phyloP scores from a whole-genome alignment of 495 filamentous ascomycete genomes.

The Thermochaetoides thermophila region DNA sequence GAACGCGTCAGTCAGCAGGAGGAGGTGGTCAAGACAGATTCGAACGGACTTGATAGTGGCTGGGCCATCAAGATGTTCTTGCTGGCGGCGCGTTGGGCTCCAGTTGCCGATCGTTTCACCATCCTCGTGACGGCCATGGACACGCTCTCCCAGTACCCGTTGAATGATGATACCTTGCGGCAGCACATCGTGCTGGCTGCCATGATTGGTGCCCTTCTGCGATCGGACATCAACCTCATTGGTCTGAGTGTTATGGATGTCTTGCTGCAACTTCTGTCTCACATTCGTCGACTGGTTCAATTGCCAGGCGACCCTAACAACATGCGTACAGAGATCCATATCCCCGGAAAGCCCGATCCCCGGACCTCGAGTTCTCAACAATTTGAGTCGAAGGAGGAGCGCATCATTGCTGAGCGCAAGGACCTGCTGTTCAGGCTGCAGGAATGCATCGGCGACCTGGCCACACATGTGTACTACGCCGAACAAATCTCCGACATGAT shows the following conservation, averaged over 20 bases:
- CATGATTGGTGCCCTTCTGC: constrained; percentile 64
- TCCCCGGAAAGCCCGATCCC: constrained; percentile 15
- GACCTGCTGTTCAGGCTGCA: constrained; percentile 52
- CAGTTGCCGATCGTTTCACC: constrained; percentile 80
- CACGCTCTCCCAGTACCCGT: constrained; percentile 43
- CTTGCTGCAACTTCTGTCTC: constrained; percentile 62
- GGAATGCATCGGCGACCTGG: constrained; percentile 68
- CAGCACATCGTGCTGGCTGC: constrained; percentile 58
- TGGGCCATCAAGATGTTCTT: constrained; percentile 75
- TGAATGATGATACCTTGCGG: constrained; percentile 49
- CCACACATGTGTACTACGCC: constrained; percentile 85
- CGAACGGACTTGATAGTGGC: constrained; percentile 29
- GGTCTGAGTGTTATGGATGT: constrained; percentile 90
- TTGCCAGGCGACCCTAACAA: constrained; percentile 36
- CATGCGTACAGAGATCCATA: constrained; percentile 18
- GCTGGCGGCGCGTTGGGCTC: constrained; percentile 65
- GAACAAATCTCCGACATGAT: constrained; percentile 92
- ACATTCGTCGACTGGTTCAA: constrained; percentile 60
- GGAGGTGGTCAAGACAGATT: constrained; percentile 20
- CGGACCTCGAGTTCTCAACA: constrained; percentile 12
- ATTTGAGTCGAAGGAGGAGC: constrained; percentile 15
- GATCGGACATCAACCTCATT: constrained; percentile 81
- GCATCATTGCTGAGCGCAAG: constrained; percentile 20
- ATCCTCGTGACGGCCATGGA: constrained; percentile 73
- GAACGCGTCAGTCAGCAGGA: constrained; percentile 39